phyloP scores from a whole-genome alignment of 345 rosid species.

The Carallia brachiata region DNA sequence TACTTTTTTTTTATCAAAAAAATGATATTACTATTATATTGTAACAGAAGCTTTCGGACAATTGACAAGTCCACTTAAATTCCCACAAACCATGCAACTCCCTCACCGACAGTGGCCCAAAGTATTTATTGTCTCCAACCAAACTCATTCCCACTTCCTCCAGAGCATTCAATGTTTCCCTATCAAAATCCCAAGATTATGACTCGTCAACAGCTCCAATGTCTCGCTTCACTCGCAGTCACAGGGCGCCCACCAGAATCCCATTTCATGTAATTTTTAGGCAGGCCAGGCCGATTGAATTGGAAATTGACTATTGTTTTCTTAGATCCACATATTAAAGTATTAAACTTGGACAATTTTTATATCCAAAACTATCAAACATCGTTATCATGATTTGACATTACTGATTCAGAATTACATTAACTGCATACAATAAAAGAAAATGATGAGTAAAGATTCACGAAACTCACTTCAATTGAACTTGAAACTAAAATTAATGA shows the following conservation, averaged over 20 bases:
- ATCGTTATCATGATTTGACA: neutral
- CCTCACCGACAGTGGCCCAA: neutral
- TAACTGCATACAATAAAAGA: too few species aligned
- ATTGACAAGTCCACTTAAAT: neutral
- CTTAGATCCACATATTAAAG: neutral
- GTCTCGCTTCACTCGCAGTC: neutral
- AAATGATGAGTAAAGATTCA: too few species aligned
- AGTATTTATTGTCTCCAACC: slow-evolving; percentile 7
- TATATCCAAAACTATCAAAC: neutral
- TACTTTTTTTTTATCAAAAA: too few species aligned
- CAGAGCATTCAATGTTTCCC: neutral
- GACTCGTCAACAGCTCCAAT: slow-evolving; percentile 10
- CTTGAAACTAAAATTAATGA: too few species aligned
- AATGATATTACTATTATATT: too few species aligned
- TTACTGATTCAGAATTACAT: too few species aligned
- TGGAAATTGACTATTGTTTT: neutral
- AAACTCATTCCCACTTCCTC: neutral
- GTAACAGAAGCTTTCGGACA: neutral
- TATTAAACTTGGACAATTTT: neutral
- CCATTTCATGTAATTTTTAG: neutral
- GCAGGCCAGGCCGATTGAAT: neutral
- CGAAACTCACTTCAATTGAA: too few species aligned
- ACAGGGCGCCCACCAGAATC: neutral
- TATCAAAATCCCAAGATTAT: neutral
- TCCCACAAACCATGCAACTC: neutral